phyloP scores from a whole-genome alignment of 2,329 filamentous ascomycete species.

The Fusarium udum region DNA sequence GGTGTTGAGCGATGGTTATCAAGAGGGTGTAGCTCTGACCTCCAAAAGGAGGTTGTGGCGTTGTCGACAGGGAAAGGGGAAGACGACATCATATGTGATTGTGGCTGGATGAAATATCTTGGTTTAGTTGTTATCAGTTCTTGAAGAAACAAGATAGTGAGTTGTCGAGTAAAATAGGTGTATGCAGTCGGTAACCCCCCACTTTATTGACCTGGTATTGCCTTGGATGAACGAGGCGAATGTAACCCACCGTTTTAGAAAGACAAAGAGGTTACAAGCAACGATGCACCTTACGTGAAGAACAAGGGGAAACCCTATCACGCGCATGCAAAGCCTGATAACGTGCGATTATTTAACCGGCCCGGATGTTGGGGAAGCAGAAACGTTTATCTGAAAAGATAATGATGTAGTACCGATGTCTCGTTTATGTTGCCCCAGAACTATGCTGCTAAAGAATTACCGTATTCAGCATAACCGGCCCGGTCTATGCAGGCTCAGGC shows the following conservation, averaged over 20 bases:
- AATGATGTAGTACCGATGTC: not conserved
- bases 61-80: not conserved
- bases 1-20: not conserved
- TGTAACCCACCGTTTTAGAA: not conserved
- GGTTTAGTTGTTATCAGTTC: not conserved
- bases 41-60: not conserved
- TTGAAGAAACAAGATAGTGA: not conserved
- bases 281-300: not conserved
- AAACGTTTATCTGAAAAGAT: accelerated
- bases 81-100: not conserved
- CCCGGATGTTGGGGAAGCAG: not conserved
- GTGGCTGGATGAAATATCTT: not conserved
- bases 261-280: not conserved
- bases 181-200: not conserved
- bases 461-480: not conserved
- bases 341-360: not conserved
- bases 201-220: not conserved
- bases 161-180: not conserved
- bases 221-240: not conserved
- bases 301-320: not conserved
- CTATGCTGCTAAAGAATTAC: not conserved
- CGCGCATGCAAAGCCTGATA: accelerated
- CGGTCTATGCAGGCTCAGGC: not conserved
- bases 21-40: not conserved
- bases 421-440: too few species aligned